These are phyloP conservation scores for Suillus plorans DNA, from an alignment of 768 basidiomycete species.

Conservation along the genomic window DNA sequence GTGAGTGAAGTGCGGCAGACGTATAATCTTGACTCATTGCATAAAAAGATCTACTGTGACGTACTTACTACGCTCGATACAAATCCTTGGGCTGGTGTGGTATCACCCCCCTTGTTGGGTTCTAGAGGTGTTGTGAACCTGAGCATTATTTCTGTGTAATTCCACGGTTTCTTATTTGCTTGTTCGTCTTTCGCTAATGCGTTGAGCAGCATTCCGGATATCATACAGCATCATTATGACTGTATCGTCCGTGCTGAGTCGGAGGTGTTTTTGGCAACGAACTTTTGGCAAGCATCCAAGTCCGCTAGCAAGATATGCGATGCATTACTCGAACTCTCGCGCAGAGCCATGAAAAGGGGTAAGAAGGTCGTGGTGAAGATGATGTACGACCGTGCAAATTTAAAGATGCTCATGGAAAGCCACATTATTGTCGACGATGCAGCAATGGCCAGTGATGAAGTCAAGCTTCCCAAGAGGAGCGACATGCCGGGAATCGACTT, in stretches of 20 bases:
- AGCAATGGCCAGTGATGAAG: slow-evolving; percentile 43
- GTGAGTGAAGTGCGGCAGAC: slow-evolving; percentile 31
- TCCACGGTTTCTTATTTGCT: neutral
- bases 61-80: slow-evolving; percentile 56
- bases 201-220: slow-evolving; percentile 58
- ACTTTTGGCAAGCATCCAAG: slow-evolving; percentile 56
- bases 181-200: slow-evolving; percentile 8
- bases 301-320: slow-evolving; percentile 49
- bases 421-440: slow-evolving; percentile 47
- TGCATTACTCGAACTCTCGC: slow-evolving; percentile 54
- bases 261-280: slow-evolving; percentile 69
- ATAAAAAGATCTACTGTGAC: slow-evolving; percentile 56
- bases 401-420: slow-evolving; percentile 47
- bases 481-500: slow-evolving; percentile 63
- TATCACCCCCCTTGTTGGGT: slow-evolving; percentile 63
- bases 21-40: neutral
- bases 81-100: slow-evolving; percentile 54
- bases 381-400: slow-evolving; percentile 67
- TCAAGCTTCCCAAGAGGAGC: slow-evolving; percentile 50
- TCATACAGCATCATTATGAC: slow-evolving; percentile 67
- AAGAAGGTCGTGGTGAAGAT: slow-evolving; percentile 61
- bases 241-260: slow-evolving; percentile 59
- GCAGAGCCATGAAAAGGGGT: slow-evolving; percentile 41
- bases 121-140: slow-evolving; percentile 63
- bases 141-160: slow-evolving; percentile 56